Evolutionary conservation across 345 rosid genomes (phyloP), one percentile per base, ranked within the genome.

Genomic region (Eucalyptus regnans): DNA sequence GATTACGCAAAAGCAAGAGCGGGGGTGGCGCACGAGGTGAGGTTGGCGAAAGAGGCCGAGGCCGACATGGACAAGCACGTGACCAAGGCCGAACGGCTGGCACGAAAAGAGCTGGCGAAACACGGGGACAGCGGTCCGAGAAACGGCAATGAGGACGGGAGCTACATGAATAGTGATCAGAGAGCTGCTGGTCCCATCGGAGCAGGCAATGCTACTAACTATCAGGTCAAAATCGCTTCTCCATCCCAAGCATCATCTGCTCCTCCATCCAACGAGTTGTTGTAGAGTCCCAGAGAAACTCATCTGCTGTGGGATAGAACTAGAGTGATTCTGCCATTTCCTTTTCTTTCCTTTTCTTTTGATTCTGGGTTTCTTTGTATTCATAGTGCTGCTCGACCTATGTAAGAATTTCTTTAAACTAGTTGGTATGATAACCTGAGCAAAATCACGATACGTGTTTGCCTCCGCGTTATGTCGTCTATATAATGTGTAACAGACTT

Each of bases 41-140:
- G 95, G 51, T 25, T 93, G 92, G 95, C 96, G 8, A 92, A 20
- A 87, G 96, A 92, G 88, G 96, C 95, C 6, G 94, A 95, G 86
- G 96, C 94, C 9, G 87, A 90, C 46, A 95, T 93, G 96, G 92
- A 92, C 6, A 33, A 92, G 88, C 96, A 94, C 50, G 95, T 89
- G 15, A 87, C 89, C 17, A 94, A 92, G 89, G 95, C 95, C 14
- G 92, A 88, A 7, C 86, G 90, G 11, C 87, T 54, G 86, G 91
- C 91, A 0, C 56, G 58, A 25, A 90, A 16, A 89, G 95, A 92
- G 87, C 44, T 87, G 1, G 90, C 71, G 12, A 92, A 91, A 62
- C 88, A 91, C 51, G 86, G 46, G 52, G 37, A 13, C 31, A 46
- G 83, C 18, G 27, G 17, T 58, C 50, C 86, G 11, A 50, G 48